Evolutionary conservation across 306 rosid species (phyloP).

Genomic region (Urtica urens): DNA sequence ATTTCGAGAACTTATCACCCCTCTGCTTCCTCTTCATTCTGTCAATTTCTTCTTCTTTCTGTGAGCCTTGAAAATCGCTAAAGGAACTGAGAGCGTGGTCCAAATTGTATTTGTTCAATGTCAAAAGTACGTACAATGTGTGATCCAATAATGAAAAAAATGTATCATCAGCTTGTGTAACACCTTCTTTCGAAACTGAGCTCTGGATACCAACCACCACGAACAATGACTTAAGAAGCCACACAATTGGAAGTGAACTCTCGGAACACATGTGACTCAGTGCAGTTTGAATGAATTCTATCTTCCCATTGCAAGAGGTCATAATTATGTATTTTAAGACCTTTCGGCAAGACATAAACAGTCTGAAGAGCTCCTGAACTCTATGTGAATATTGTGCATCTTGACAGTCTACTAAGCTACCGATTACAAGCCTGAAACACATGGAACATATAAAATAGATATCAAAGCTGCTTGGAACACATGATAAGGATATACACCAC

Average conservation of each 20-base stretch:
- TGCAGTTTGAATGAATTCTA: constrained; percentile 22
- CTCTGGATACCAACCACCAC: constrained; percentile 38
- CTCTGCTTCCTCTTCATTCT: constrained; percentile 24
- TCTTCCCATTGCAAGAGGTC: constrained; percentile 36
- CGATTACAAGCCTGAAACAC: constrained; percentile 64
- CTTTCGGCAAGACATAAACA: constrained; percentile 75
- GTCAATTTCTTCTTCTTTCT: constrained; percentile 30
- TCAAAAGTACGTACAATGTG: constrained; percentile 47
- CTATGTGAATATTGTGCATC: constrained; percentile 18
- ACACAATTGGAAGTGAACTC: constrained; percentile 38
- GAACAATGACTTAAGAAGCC: constrained; percentile 69
- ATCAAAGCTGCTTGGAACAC: constrained; percentile 6
- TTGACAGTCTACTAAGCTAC: constrained; percentile 33
- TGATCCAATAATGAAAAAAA: constrained; percentile 65
- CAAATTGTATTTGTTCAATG: constrained; percentile 46
- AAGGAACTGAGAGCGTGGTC: constrained; percentile 21
- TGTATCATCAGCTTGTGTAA: constrained; percentile 28
- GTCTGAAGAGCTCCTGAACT: constrained; percentile 42
- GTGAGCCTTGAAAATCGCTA: constrained; percentile 27
- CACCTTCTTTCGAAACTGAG: constrained; percentile 27
- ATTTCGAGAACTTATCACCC: constrained; percentile 34
- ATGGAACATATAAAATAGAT: constrained; percentile 6
- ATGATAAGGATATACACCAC: not conserved
- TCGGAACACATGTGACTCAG: constrained; percentile 29
- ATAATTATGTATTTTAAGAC: constrained; percentile 42